Base-by-base conservation (phyloP, 768 basidiomycete species). In the Trametes elegans region DNA sequence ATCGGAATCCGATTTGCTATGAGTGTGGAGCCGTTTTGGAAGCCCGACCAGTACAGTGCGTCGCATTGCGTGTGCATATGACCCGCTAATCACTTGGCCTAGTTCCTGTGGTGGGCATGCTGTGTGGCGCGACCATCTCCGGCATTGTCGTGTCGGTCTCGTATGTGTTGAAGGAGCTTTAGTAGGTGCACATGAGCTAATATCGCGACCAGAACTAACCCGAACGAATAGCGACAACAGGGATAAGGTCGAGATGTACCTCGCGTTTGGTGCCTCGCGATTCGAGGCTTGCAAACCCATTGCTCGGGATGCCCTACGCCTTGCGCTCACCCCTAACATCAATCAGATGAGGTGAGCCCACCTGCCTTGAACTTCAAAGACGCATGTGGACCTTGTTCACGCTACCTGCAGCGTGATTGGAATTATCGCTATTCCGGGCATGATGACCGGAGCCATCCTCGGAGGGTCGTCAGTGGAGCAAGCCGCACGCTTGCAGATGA, bases 371-470 rank as follows among this genome's bases (percentile, higher is more conserved):
- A 5, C 35, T 41, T 24, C 42, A 26, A 24, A 45, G 4, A 24
- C 1, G 24, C 6, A 6, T 36, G 26, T 14, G 14, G 6, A 13
- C n/a, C n/a, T n/a, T 38, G 43, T 53, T 44, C 7, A 9, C 14
- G 21, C 13, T 36, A 34, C 31, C n/a, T 28, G 9, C 53, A 90
- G 87, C 64, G 85, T 90, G 41, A 74, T 87, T 7, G 87, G 88
- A 6, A 85, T 88, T 53, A 87, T 89, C 50, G 73, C 87, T n/a
- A 90, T 88, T 51, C 87, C 88, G 1, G 90, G 91, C 3, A 93
- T 91, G 90, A 92, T 94, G 89, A 91, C 89, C 0, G 93, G 93
- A 60, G 90, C 93, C 5, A 87, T 95, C 57, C 82, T 94, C 11
- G 93, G 90, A 11, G 93, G 92, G 0, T 81, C 88, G 10, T 85